Conservation (phyloP, 176 grass and related monocot genomes). For the Aegilops bicornis region DNA sequence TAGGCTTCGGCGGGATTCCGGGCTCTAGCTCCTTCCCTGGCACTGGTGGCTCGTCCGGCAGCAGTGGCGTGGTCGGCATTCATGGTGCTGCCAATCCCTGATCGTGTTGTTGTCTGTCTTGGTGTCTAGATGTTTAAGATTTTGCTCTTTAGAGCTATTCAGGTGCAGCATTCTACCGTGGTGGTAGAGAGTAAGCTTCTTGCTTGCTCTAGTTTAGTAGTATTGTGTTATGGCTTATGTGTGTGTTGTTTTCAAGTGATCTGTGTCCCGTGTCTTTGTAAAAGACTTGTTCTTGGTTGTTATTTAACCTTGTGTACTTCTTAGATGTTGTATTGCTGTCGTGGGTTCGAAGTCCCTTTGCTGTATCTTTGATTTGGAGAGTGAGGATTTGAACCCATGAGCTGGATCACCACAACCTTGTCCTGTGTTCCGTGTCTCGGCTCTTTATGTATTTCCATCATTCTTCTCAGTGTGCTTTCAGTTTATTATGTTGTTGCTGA, state of each 20-base stretch:
- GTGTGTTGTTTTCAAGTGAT: neutral
- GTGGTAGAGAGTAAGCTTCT: neutral
- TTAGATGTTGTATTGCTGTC: neutral
- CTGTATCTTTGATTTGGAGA: neutral
- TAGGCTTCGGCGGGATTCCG: slow-evolving; percentile 35
- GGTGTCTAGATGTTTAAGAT: neutral
- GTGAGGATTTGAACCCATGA: neutral
- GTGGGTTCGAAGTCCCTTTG: neutral
- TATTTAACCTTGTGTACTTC: neutral
- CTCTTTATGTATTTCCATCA: neutral
- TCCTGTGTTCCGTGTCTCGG: neutral
- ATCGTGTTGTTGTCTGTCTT: neutral
- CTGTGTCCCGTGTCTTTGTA: neutral
- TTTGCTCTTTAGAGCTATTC: neutral
- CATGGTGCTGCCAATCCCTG: slow-evolving; percentile 36
- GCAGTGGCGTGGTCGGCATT: slow-evolving; percentile 27
- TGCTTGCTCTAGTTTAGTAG: neutral
- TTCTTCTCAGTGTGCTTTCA: neutral
- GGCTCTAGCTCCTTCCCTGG: slow-evolving; percentile 37
- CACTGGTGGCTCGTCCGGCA: neutral
- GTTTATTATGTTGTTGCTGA: neutral
- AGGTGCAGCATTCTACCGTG: neutral
- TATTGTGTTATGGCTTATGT: neutral
- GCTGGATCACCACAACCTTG: neutral
- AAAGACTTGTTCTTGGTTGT: neutral